Evolutionary conservation across 1,139 yeast genomes (phyloP).

Genomic region (Candida mesenterica): DNA sequence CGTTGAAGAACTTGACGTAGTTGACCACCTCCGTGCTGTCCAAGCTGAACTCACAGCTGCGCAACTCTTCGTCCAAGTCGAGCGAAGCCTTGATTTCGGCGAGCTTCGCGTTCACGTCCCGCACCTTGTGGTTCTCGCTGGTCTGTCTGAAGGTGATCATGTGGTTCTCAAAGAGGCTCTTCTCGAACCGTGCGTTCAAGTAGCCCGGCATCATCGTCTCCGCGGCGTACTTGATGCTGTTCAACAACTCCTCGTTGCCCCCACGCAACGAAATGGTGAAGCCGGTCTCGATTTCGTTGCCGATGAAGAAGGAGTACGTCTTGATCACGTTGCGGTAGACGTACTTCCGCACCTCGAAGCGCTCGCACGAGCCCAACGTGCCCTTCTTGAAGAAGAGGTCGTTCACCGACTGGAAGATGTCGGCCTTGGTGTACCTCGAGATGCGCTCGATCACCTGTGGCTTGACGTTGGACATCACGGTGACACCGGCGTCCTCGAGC

Average conservation of each 20-base stretch:
- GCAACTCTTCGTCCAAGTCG: slow-evolving; percentile 13
- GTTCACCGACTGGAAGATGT: slow-evolving; percentile 56
- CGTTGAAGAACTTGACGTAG: slow-evolving; percentile 50
- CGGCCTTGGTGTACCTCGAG: slow-evolving; percentile 79
- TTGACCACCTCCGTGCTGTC: slow-evolving; percentile 39
- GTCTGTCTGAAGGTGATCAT: slow-evolving; percentile 11
- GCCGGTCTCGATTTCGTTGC: slow-evolving; percentile 73
- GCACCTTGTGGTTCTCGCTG: slow-evolving; percentile 8
- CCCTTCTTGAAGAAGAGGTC: slow-evolving; percentile 50
- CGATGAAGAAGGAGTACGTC: slow-evolving; percentile 74
- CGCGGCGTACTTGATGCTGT: slow-evolving; percentile 71
- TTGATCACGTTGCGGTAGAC: slow-evolving; percentile 55
- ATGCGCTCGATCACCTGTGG: slow-evolving; percentile 80
- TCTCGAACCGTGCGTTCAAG: slow-evolving; percentile 77
- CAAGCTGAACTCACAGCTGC: slow-evolving; percentile 19
- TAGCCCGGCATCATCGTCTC: slow-evolving; percentile 79
- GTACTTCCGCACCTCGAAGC: slow-evolving; percentile 69
- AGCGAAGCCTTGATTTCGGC: slow-evolving; percentile 10
- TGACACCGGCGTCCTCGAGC: slow-evolving; percentile 70
- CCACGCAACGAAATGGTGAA: slow-evolving; percentile 85
- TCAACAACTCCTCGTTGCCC: slow-evolving; percentile 55
- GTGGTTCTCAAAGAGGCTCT: slow-evolving; percentile 75
- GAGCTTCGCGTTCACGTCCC: slow-evolving; percentile 9
- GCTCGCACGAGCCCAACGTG: slow-evolving; percentile 68
- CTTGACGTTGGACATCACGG: slow-evolving; percentile 78